phyloP scores from a whole-genome alignment of 2,329 filamentous ascomycete species.

The Colletotrichum musicola region DNA sequence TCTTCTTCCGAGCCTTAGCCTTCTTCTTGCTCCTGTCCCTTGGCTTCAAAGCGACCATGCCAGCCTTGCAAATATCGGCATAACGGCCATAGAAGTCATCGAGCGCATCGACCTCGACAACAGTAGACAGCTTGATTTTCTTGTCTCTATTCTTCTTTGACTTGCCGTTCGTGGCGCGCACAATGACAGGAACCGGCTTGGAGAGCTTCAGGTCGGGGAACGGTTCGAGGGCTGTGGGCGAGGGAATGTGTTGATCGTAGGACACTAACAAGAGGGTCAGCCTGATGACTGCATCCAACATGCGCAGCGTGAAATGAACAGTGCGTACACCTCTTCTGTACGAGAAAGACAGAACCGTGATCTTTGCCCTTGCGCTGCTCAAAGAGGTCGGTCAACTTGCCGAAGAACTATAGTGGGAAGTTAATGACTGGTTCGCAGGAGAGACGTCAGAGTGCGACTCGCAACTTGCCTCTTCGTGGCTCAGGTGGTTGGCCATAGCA shows the following conservation, averaged over 20 bases:
- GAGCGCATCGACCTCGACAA: slow-evolving; percentile 81
- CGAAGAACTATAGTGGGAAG: slow-evolving; percentile 74
- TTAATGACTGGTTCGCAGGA: too few relatives aligned
- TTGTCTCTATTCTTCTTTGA: slow-evolving; percentile 66
- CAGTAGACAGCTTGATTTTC: slow-evolving; percentile 83
- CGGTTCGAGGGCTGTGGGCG: slow-evolving; percentile 58
- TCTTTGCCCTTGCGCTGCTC: slow-evolving; percentile 74
- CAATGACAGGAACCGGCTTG: slow-evolving; percentile 77
- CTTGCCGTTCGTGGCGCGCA: slow-evolving; percentile 88
- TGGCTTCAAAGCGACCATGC: slow-evolving; percentile 92
- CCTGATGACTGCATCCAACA: not conserved
- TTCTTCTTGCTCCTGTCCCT: slow-evolving; percentile 90
- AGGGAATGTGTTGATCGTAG: slow-evolving; percentile 57
- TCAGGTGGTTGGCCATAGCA: slow-evolving; percentile 60
- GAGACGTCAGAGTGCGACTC: not conserved
- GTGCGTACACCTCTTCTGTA: slow-evolving; percentile 78
- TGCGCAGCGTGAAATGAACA: not conserved
- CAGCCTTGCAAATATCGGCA: slow-evolving; percentile 89
- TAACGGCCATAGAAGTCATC: slow-evolving; percentile 87
- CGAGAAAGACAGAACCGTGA: slow-evolving; percentile 80
- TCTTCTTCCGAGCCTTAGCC: slow-evolving; percentile 81
- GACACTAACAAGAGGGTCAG: slow-evolving; percentile 51
- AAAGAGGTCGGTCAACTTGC: slow-evolving; percentile 76
- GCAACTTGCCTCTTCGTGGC: slow-evolving; percentile 69
- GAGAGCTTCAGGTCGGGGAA: slow-evolving; percentile 72